Evolutionary conservation across 169 alveolate species (phyloP), one percentile per base, ranked within the genome.

Genomic region (Fabrea salina): DNA sequence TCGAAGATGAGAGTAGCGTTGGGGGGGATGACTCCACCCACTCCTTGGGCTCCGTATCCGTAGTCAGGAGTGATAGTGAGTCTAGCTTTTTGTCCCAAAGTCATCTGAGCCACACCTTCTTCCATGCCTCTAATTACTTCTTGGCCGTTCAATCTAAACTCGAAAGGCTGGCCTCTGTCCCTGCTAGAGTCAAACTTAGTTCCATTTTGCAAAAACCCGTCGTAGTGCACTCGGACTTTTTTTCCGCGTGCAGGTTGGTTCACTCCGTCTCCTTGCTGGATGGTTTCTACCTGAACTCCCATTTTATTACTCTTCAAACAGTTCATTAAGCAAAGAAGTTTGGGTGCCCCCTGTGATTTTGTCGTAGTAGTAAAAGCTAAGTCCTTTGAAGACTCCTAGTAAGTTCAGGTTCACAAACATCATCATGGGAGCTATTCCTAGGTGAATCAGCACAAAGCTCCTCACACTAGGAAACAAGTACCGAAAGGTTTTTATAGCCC

Each of bases 61-160:
- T 72, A 58, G 22, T 72, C 85, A 35, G 87, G 83, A 39, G 95
- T 85, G 44, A 91, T 84, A 54, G 82, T 82, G 13, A 90, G 86
- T 7, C 71, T 61, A 22, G 81, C 92, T 47, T 72, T 83, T 74
- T 90, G 90, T 6, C 93, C 91, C 67, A 82, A 37, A 25, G 92
- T 75, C 85, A 90, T 50, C 57, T 83, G 77, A 19, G 68, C 75
- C 25, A 90, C 89, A 50, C 87, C 88, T 74, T 85, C 89, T 77
- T 90, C 95, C 95, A 93, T 87, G 56, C 95, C 85, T 68, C 83
- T 80, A 66, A 90, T 90, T 22, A 90, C 95, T 71, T 86, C 79
- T 16, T 92, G 91, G 32, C 33, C 70, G 58, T 93, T 93, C 1
- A 90, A 71, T 37, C 54, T 72, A 64, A 90, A 90, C 53, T 49